phyloP scores from a whole-genome alignment of 768 basidiomycete genomes.

The Phylloporus scabripes region DNA sequence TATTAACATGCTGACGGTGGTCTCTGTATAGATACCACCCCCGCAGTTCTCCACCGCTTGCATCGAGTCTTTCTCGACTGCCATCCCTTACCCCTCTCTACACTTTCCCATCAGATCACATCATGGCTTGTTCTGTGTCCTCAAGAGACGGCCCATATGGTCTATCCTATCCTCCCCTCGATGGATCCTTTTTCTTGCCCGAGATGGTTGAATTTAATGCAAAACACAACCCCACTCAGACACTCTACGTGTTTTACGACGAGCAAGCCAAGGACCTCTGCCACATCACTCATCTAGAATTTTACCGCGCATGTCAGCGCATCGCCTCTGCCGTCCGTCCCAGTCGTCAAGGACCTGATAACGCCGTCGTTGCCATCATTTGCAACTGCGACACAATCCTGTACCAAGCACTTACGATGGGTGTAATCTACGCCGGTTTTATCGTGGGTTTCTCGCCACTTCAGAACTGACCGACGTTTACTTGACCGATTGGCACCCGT shows the following conservation, averaged over 20 bases:
- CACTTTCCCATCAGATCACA: not conserved
- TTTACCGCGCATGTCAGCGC: conserved; percentile 41
- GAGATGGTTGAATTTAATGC: conserved; percentile 23
- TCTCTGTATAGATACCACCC: not conserved
- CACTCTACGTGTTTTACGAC: conserved; percentile 31
- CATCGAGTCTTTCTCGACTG: not conserved
- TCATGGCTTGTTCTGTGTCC: not conserved
- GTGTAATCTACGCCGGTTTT: conserved; percentile 20
- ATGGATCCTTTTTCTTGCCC: conserved; percentile 28
- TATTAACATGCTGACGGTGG: not conserved
- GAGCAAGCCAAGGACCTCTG: conserved; percentile 13
- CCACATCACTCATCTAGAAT: conserved; percentile 38
- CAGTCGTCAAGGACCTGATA: conserved; percentile 26
- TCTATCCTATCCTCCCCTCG: conserved; percentile 23
- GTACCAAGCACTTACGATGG: conserved; percentile 39
- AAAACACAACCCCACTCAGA: conserved; percentile 29
- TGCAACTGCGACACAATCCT: conserved; percentile 36
- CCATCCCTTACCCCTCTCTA: not conserved
- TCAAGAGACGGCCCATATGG: not conserved
- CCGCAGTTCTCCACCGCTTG: not conserved
- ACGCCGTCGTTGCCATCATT: conserved; percentile 34
- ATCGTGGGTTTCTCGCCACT: conserved; percentile 1
- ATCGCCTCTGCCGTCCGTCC: conserved; percentile 38
- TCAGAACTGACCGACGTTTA: not conserved
- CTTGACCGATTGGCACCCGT: not conserved